phyloP scores from a whole-genome alignment of 139 green algal genomes.

The Marvania coccoides region DNA sequence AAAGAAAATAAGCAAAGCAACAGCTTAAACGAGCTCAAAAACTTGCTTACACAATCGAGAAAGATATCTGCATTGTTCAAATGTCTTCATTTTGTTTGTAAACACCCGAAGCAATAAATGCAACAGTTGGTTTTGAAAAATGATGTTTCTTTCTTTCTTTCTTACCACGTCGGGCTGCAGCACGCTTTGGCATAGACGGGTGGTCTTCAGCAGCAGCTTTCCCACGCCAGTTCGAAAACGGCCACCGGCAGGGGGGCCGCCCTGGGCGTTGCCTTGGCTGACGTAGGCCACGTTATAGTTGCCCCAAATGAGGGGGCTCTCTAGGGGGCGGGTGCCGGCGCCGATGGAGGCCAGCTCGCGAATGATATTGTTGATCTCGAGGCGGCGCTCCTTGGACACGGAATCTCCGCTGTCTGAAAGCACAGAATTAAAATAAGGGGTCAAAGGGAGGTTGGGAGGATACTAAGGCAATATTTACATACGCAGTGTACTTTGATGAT shows the following conservation, averaged over 20 bases:
- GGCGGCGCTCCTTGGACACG: conserved; percentile 3
- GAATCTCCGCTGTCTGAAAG: conserved; percentile 41
- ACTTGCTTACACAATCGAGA: too few relatives aligned
- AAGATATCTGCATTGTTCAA: too few relatives aligned
- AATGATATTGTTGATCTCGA: conserved; percentile 31
- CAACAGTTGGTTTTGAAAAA: too few relatives aligned
- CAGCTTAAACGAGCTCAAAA: too few relatives aligned
- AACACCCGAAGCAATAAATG: too few relatives aligned
- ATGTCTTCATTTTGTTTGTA: too few relatives aligned
- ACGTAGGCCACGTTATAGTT: conserved; percentile 65
- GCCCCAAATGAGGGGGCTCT: conserved; percentile 60
- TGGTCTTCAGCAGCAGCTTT: conserved; percentile 56
- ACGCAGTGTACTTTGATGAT: too few relatives aligned
- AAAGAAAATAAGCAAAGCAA: too few relatives aligned
- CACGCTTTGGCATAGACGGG: conserved; percentile 57
- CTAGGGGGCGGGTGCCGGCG: conserved; percentile 35
- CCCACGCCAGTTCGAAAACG: conserved; percentile 52
- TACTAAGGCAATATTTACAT: too few relatives aligned
- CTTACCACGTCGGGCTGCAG: conserved; percentile 58
- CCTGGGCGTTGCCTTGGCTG: conserved; percentile 27
- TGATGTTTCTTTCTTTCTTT: too few relatives aligned
- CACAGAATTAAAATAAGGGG: too few relatives aligned
- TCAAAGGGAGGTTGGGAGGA: not conserved
- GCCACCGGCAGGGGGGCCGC: conserved; percentile 49
- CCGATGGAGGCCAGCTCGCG: conserved; percentile 37